Evolutionary conservation across 352 stramenopile species (phyloP), one percentile per base, ranked within the genome.

Genomic region (Globisporangium viniferum): DNA sequence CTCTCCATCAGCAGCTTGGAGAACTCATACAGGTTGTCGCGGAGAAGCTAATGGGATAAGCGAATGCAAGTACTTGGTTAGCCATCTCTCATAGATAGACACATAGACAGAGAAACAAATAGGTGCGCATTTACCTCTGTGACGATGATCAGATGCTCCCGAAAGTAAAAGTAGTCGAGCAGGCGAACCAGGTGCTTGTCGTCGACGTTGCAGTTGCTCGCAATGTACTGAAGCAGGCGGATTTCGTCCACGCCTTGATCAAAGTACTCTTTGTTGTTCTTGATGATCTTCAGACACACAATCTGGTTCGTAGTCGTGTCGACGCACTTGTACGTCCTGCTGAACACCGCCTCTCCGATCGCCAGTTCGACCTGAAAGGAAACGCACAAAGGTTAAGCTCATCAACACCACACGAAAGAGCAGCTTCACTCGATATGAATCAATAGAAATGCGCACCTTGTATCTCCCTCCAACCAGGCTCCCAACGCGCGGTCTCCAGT

Each of bases 191-290:
- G 81, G 73, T 98, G 89, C 51, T 95, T 93, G 39, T 96, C 83
- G 59, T 98, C 90, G 22, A 97, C 79, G 59, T 97, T 86, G 59
- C 90, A 94, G 62, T 88, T 85, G 15, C 65, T 59, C n/a, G 75
- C 71, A 54, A 95, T 88, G 64, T 84, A 91, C 62, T 93, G 74
- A 12, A 95, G 73, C 18, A 95, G 68, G 4, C 86, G 83, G 56
- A 95, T 92, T 36, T 95, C 87, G 59, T 95, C 87, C 29, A 95
- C 72, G 5, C 86, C 87, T 78, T 99, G 98, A 69, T 99, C 98
- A 72, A 99, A 99, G 76, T 99, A 99, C 69, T 99, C 97, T 77
- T 99, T 99, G 64, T 97, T 99, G 82, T 99, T 99, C 78, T 99
- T 99, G 77, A 99, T 98, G 33, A 99, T 95, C 73, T 99, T 99